Percentiles rank a stretch among this genome's conserved stretches.
Evolutionary conservation across 208 protist species (phyloP).

Genomic region (Leishmania amazonensis): DNA sequence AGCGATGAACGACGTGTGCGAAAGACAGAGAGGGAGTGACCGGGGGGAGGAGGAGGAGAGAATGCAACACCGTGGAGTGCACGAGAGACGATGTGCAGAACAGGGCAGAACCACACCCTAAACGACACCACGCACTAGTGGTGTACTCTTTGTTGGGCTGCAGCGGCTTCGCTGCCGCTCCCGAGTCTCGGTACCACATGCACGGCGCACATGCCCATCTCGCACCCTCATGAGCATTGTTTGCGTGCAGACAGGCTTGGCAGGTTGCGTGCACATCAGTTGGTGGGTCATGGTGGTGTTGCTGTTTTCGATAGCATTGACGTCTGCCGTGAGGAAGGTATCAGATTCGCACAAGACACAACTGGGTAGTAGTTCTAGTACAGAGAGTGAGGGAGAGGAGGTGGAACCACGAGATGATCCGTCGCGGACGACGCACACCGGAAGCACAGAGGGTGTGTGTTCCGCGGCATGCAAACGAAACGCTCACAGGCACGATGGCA

Average conservation of each 20-base stretch:
- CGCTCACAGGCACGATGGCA: not conserved
- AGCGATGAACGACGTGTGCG: too few relatives aligned
- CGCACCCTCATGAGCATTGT: not conserved
- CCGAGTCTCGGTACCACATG: not conserved
- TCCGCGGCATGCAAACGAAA: too few relatives aligned
- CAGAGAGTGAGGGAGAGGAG: too few relatives aligned
- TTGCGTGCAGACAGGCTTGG: not conserved
- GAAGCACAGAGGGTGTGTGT: too few relatives aligned
- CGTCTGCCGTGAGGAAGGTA: not conserved
- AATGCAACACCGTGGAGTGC: not conserved
- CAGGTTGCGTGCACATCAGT: not conserved
- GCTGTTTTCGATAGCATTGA: not conserved
- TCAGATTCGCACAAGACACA: not conserved
- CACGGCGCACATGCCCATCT: not conserved
- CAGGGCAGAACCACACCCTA: not conserved
- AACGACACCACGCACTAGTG: not conserved
- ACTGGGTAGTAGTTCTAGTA: not conserved
- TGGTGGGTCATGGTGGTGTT: not conserved
- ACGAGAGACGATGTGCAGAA: not conserved
- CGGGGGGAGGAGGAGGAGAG: not conserved
- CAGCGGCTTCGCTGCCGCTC: not conserved
- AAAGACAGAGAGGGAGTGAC: not conserved
- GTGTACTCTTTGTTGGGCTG: not conserved
- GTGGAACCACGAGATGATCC: too few relatives aligned
- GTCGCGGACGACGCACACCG: too few relatives aligned